These are phyloP conservation scores for Suillus brevipes DNA, from an alignment of 768 basidiomycete species.

Conservation along the genomic window DNA sequence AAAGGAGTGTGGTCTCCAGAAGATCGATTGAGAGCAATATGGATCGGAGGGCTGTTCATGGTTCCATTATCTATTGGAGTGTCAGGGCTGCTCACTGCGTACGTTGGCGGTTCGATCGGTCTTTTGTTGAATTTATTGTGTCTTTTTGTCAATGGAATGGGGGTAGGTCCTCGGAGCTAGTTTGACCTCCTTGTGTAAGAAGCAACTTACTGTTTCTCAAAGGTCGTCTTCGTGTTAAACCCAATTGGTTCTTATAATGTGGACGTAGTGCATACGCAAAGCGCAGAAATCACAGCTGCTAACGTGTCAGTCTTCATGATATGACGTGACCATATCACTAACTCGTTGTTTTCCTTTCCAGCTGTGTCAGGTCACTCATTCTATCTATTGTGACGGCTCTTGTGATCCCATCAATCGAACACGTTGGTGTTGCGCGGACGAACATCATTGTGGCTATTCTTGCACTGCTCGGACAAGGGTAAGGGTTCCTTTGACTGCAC, in stretches of 20 bases:
- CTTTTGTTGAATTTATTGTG: conserved; percentile 48
- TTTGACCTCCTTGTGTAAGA: not conserved
- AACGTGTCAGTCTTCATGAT: not conserved
- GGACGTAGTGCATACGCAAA: conserved; percentile 54
- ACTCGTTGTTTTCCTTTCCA: conserved; percentile 18
- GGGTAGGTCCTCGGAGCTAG: conserved; percentile 37
- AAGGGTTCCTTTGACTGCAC: conserved; percentile 25
- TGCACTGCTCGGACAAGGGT: conserved; percentile 55
- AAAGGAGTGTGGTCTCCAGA: conserved; percentile 61
- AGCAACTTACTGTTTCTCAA: not conserved
- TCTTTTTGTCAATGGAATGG: conserved; percentile 60
- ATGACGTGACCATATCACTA: conserved; percentile 16
- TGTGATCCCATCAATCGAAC: conserved; percentile 55
- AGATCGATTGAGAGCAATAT: conserved; percentile 53
- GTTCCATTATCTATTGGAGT: conserved; percentile 49
- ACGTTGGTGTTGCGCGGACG: conserved; percentile 50
- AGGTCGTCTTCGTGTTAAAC: conserved; percentile 55
- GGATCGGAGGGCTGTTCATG: conserved; percentile 43
- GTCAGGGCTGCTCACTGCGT: conserved; percentile 47
- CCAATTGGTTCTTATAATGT: conserved; percentile 56
- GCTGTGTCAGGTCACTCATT: conserved; percentile 49
- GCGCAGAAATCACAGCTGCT: conserved; percentile 60
- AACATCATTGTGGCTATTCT: conserved; percentile 47
- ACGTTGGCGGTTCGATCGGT: conserved; percentile 46
- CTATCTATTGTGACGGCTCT: conserved; percentile 43